Conservation (phyloP, 2,329 filamentous ascomycete species). For the Dothideomycetes sp. region DNA sequence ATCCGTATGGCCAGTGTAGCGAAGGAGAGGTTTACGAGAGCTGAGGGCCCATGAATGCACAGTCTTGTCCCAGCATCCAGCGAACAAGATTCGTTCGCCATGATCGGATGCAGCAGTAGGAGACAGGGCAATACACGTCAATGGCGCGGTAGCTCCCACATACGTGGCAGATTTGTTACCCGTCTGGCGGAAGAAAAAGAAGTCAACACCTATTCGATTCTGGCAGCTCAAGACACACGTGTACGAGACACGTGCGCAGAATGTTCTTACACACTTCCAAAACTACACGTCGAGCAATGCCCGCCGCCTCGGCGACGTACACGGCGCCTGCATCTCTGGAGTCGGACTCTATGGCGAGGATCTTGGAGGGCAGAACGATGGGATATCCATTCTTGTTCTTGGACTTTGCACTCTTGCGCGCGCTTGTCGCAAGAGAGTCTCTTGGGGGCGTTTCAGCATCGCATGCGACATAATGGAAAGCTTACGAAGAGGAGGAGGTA, state of each 20-base stretch:
- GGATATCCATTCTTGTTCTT: slow-evolving; percentile 81
- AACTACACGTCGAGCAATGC: slow-evolving; percentile 61
- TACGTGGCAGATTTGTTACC: slow-evolving; percentile 41
- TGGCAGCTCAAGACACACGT: background rate
- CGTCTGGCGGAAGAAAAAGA: slow-evolving; percentile 29
- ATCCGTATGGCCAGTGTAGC: slow-evolving; percentile 66
- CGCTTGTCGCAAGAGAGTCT: slow-evolving; percentile 38
- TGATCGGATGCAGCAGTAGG: slow-evolving; percentile 19
- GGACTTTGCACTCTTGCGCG: slow-evolving; percentile 57
- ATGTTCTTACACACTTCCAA: slow-evolving; percentile 55
- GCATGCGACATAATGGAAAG: no score
- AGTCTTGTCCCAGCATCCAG: slow-evolving; percentile 88
- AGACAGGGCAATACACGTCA: slow-evolving; percentile 65
- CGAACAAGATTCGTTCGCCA: slow-evolving; percentile 51
- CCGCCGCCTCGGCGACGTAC: slow-evolving; percentile 81
- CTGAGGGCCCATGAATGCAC: slow-evolving; percentile 74
- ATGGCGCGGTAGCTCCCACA: slow-evolving; percentile 64
- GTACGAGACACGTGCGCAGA: background rate
- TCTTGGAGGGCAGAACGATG: slow-evolving; percentile 71
- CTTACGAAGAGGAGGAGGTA: slow-evolving; percentile 5
- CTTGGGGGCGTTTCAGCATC: slow-evolving; percentile 18
- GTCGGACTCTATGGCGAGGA: slow-evolving; percentile 63
- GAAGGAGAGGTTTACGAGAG: slow-evolving; percentile 42
- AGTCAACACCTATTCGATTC: background rate
- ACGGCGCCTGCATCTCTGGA: slow-evolving; percentile 51